A percentile compares a stretch with the other conserved stretches of the same genome.
phyloP scores from a whole-genome alignment of 257 asterid species.

The Rehmannia glutinosa region DNA sequence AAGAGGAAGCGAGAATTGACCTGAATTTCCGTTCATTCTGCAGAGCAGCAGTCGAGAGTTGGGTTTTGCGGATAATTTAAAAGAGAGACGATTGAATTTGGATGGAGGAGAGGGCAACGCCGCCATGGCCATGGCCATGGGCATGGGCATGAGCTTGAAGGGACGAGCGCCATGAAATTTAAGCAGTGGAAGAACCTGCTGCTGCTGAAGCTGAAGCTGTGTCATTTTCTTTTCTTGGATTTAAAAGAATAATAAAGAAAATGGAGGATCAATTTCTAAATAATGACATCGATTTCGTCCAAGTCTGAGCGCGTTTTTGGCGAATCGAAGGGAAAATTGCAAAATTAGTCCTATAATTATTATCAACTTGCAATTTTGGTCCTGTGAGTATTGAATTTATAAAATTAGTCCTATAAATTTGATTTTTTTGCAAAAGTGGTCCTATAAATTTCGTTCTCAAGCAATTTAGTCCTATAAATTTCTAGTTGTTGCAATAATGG shows the following conservation, averaged over 20 bases:
- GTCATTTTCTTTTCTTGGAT: conserved; percentile 15
- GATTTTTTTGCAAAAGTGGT: no score
- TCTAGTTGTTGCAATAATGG: no score
- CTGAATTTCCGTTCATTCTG: conserved; percentile 37
- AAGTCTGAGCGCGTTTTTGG: conserved; percentile 16
- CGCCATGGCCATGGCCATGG: conserved; percentile 24
- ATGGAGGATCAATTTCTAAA: background rate
- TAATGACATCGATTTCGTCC: background rate
- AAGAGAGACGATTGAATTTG: conserved; percentile 7
- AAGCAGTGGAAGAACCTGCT: conserved; percentile 23
- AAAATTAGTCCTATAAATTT: no score
- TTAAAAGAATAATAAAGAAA: background rate
- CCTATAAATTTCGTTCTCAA: no score
- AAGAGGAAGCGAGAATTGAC: conserved; percentile 24
- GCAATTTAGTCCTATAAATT: no score
- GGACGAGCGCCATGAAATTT: conserved; percentile 19
- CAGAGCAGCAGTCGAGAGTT: conserved; percentile 22
- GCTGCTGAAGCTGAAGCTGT: conserved; percentile 32
- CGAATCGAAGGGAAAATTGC: no score
- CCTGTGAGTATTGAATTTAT: no score
- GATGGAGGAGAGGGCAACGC: conserved; percentile 11
- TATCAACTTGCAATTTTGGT: no score
- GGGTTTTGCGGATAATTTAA: conserved; percentile 13
- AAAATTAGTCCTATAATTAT: no score
- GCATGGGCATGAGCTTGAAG: conserved; percentile 26